Base-by-base conservation (phyloP, 2,329 filamentous ascomycete species). In the Balansia obtecta region DNA sequence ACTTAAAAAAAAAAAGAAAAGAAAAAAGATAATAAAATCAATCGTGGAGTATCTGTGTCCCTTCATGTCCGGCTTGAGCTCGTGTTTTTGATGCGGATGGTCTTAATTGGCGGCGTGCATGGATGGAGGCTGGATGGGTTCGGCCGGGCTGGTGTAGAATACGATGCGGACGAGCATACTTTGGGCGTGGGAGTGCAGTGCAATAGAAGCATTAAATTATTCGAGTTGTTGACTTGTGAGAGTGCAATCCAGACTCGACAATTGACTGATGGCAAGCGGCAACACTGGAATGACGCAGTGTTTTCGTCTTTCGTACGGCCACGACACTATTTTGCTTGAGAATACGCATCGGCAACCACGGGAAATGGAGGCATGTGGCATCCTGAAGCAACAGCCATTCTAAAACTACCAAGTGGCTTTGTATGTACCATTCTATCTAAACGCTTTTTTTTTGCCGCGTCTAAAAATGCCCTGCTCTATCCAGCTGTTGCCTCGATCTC, bases 401-500 rank as follows among this genome's bases (percentile, higher is more conserved):
- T 12, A 15, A 33, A 39, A 40, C 45, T 45, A 33, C 32, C n/a
- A 13, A 27, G 33, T 13, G 34, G 38, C 39, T 34, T 43, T 37
- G 42, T n/a, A 45, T 33, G 39, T 45, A 16, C 27, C 42, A 30
- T 10, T 44, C 13, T n/a, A 33, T 44, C 10, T 27, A 44, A 33
- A 18, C 22, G 20, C 20, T 22, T n/a, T n/a, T n/a, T n/a, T 13
- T 22, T 22, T 30, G 30, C 12, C 30, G 18, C 18, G 39, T 15
- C 39, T 33, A 27, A 5, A 22, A 38, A 12, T 13, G 7, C 13
- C 22, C 3, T 20, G 15, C 37, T 33, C 8, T 10, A 20, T 56
- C 48, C 61, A 22, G 64, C 63, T 50, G 65, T 65, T 10, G 72
- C 66, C 61, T 77, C 74, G 55, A 71, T 69, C 59, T 77, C 74